Base-by-base conservation (phyloP, 768 basidiomycete genomes). In the Mycena albidolilacea region DNA sequence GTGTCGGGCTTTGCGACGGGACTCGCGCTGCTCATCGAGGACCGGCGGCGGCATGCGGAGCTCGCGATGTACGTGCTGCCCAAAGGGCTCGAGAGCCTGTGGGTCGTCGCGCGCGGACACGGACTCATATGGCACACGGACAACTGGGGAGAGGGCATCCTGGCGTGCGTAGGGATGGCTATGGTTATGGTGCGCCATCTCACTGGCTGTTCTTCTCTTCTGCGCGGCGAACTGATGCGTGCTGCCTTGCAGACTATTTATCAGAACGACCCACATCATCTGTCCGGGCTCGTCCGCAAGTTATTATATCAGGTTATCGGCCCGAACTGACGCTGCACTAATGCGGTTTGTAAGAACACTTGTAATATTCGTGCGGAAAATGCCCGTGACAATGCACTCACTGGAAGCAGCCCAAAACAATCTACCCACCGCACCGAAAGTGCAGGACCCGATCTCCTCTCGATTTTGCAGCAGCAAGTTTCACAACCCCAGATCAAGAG, bases 31-130 rank as follows among this genome's bases (percentile, higher is more conserved):
- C 90, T 98, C 69, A 88, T 97, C 4, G 97, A 99, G 78, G 97
- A 95, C 78, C 92, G 90, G 84, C 88, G 92, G 77, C 87, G 97
- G n/a, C 88, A 97, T 6, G 93, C 90, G 1, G 97, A 99, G 83
- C 84, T 98, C 74, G 96, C 97, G 72, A 95, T 96, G 96, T 96
- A 93, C 79, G 93, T 92, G 1, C 82, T 98, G 35, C 97, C 97
- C 5, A 95, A 96, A 80, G 95, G 90, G 0, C 81, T 99, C 44
- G 97, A 99, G 84, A 95, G 95, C 66, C 90, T 90, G n/a, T 98
- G 96, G 97, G 86, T 92, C 0, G 90, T 91, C 79, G 89, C 92
- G 10, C 82, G 94, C 35, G 93, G 93, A 15, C 90, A 91, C 72
- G 93, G 94, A 1, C 90, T 90, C 83, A 93, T 97, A 58, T 90